Conservation (phyloP, 768 basidiomycete species). For the Scleroderma bovista region DNA sequence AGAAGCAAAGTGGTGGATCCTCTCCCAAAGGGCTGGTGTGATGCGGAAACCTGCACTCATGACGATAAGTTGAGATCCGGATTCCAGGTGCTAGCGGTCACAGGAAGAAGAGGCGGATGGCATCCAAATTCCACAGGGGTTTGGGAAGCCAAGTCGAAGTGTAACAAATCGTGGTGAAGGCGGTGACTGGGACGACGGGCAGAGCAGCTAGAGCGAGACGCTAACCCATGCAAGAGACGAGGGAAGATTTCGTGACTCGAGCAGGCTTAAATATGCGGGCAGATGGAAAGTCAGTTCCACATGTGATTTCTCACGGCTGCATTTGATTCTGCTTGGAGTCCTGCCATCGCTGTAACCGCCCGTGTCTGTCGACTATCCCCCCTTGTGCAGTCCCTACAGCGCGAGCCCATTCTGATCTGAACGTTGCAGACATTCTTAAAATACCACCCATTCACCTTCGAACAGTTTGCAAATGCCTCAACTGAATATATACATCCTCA, state of each 20-base stretch:
- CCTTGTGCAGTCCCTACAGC: no score
- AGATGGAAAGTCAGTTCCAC: not conserved
- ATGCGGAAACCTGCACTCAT: conserved; percentile 60
- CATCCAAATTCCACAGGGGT: not conserved
- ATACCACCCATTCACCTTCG: no score
- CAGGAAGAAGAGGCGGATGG: not conserved
- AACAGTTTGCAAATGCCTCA: no score
- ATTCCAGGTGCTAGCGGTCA: not conserved
- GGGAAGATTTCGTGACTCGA: not conserved
- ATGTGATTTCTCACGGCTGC: not conserved
- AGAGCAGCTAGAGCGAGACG: not conserved
- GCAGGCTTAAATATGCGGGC: not conserved
- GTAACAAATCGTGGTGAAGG: not conserved
- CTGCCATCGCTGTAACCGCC: no score
- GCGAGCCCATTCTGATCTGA: no score
- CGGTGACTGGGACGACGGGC: not conserved
- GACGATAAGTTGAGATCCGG: not conserved
- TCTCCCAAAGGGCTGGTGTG: conserved; percentile 76
- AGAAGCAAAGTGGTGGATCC: conserved; percentile 84
- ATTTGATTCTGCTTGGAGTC: not conserved
- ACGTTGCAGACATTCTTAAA: no score
- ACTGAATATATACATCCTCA: no score
- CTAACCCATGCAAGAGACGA: not conserved
- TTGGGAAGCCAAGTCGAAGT: not conserved
- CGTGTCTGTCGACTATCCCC: no score